Evolutionary conservation across 2,329 filamentous ascomycete genomes (phyloP), one percentile per base, ranked within the genome.

Genomic region (Penicillium sp.): DNA sequence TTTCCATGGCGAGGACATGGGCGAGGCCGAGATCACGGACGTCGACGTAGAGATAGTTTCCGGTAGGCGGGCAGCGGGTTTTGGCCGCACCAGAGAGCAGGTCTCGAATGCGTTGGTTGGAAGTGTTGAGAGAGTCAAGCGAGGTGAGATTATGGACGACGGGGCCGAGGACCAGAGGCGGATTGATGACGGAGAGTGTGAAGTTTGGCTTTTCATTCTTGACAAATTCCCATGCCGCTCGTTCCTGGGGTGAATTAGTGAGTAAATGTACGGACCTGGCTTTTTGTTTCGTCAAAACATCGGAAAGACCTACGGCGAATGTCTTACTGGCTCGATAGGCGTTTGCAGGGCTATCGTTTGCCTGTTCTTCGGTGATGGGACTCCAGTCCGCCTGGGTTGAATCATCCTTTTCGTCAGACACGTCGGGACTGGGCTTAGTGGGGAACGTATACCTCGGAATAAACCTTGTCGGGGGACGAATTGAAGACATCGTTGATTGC

Each of bases 91-190:
- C 89, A 2, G 78, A 80, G 11, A 87, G 80, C 54, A 89, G 76
- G 60, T 87, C 82, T 4, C 84, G 78, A 59, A 90, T 83, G 36
- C 86, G 83, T 63, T 87, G 81, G 73, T 90, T 91, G 33, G 87
- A 89, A 1, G 87, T 89, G 75, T 91, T 92, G 50, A 91, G 76
- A 1, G 74, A 77, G 22, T 83, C 81, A 0, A 89, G 77, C 18
- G 76, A 80, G 53, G 84, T 80, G 0, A 91, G 79, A 60, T 84
- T 83, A 63, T 88, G 82, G 35, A 84, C 79, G 14, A 87, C 73
- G 0, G 87, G 86, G 0, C 87, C 87, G 19, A 87, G 83, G 0
- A 86, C 83, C 60, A 83, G 79, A 0, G 86, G 85, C 36, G 83
- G 82, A 67, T 83, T 83, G 63, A 89, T 83, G 13, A 83, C 83